Evolutionary conservation across 768 basidiomycete species (phyloP).

Genomic region (Crepidotus variabilis): DNA sequence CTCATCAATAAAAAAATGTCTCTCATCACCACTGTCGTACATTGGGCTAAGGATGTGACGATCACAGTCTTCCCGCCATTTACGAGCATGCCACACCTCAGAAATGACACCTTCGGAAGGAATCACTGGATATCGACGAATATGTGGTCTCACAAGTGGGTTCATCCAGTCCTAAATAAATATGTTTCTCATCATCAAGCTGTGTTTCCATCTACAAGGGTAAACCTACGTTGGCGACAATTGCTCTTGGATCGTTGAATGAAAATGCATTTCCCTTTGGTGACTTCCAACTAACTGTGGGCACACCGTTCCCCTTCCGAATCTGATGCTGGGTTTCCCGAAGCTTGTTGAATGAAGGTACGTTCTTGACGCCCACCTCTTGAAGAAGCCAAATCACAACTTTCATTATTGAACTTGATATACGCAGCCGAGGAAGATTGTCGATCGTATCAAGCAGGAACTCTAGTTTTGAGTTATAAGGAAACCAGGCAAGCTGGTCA

Average conservation of each 20-base stretch:
- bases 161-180: constrained; percentile 25
- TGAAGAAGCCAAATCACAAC: constrained; percentile 22
- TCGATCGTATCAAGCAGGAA: constrained; percentile 23
- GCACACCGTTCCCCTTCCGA: constrained; percentile 5
- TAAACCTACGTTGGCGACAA: constrained; percentile 18
- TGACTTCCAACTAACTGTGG: constrained; percentile 14
- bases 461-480: constrained; percentile 7
- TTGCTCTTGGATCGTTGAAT: constrained; percentile 17
- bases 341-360: constrained; percentile 20
- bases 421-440: constrained; percentile 23
- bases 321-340: constrained; percentile 15
- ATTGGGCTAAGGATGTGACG: constrained; percentile 13
- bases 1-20: constrained; percentile 17
- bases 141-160: constrained; percentile 15
- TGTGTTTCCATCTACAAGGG: too few relatives aligned
- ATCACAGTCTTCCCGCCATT: constrained; percentile 16
- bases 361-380: constrained; percentile 16
- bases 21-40: constrained; percentile 11
- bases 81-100: constrained; percentile 21
- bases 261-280: constrained; percentile 21
- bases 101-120: constrained; percentile 16
- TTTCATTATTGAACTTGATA: constrained; percentile 20
- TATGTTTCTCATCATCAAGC: too few relatives aligned
- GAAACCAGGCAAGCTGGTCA: constrained; percentile 9
- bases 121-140: constrained; percentile 21